Evolutionary conservation across 78 protist genomes (phyloP), one percentile per base, ranked within the genome.

Genomic region (Guillardia theta): DNA sequence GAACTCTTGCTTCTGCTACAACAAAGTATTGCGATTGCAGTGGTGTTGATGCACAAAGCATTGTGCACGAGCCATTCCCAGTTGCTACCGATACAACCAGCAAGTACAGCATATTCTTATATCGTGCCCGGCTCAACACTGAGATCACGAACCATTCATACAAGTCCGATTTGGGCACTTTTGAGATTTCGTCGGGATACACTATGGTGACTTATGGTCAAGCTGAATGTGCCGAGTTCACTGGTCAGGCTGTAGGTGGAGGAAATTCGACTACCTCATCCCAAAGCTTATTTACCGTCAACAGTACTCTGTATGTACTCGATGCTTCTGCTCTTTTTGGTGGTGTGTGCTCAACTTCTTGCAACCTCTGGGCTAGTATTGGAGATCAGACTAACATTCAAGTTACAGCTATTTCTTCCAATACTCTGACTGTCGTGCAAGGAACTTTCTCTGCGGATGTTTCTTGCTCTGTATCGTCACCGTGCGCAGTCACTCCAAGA

Each of bases 201-300:
- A 70, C 33, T 43, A 15, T 70, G 41, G 83, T 70, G 46, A 70
- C 83, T 4, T 70, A 70, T 43, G 83, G 83, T 24, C 83, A 70
- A 22, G 83, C 83, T 1, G 83, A 70, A 36, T 70, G 83, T 33
- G 83, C 83, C 83, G 83, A 70, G 41, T 70, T 70, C 83, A 70
- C 83, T 24, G 83, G 83, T 18, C 15, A 15, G 46, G 83, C 83
- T 12, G 46, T 36, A 43, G 22, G 83, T 43, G 83, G 83, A 22
- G 83, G 83, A 24, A 24, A 12, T 3, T 33, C 83, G 45, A 70
- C 41, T 24, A 70, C 8, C n/a, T 1, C 41, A 10, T 15, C 41
- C 3, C 33, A 53, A 21, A 53, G 62, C 62, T 21, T 53, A 53
- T 12, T 18, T 53, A 33, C 83, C 6, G 41, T 33, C 33, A 3